Base-by-base conservation (phyloP, 2,329 filamentous ascomycete species). In the Paradendryphiella salina region DNA sequence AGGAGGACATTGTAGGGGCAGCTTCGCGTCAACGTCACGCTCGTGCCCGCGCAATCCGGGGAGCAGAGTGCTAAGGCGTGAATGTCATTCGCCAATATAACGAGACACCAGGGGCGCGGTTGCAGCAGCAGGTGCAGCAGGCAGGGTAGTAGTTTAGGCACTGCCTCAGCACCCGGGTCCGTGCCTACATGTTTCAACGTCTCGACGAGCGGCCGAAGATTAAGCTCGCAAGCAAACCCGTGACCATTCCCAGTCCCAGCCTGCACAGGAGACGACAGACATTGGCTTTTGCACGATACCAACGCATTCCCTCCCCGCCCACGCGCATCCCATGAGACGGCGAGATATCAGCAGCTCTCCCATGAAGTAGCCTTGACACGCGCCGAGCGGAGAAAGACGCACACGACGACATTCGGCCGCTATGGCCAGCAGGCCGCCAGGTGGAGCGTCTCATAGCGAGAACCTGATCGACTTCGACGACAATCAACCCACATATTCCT, bases 391-490 rank as follows among this genome's bases (percentile, higher is more conserved):
- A 67, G 60, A 60, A 48, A 29, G 44, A 42, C 43, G 53, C 52
- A 49, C 43, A 40, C 43, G 52, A 46, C 47, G 28, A 54, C 50
- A 50, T 54, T 54, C 60, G 65, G 69, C 68, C 65, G 71, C 63
- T 50, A 79, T 79, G 77, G 75, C 76, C 70, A 80, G 80, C 71
- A 79, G 82, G 77, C 80, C 80, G 67, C 76, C 77, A 67, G 77
- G 76, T 71, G 74, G 74, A 72, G 75, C 76, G 70, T 73, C 75
- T 68, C 69, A 71, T 56, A 73, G 68, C 64, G 73, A 78, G 63
- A 81, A 90, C 54, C 80, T 92, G 50, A 84, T 92, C 70, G 88
- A 91, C 72, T 79, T 90, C 59, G 85, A 89, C 65, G 85, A 87
- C 52, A 81, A 86, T 50, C 83, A 86, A 61, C 85, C 87, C 45